Base-by-base conservation (phyloP, 164 flowering plant species). In the Annona cherimola region DNA sequence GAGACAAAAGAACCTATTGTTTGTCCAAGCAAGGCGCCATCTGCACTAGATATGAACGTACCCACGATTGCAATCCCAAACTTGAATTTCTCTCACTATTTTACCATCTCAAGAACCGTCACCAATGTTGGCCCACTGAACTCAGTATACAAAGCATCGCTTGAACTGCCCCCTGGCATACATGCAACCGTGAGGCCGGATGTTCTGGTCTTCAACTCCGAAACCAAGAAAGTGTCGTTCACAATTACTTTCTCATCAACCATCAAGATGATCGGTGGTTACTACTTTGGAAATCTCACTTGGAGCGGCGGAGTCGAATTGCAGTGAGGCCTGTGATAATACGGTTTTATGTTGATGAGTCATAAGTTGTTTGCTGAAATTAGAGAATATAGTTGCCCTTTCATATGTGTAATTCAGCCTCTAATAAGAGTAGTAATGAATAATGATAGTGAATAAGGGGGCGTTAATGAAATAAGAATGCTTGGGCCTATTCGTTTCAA, bases 51-150 rank as follows among this genome's bases (percentile, higher is more conserved):
- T 62, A 69, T 86, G 18, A 86, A 86, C 71, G 81, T 83, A 54
- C 89, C 89, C 26, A 81, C 85, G 18, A 80, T 86, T 50, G 74
- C 82, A 1, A 77, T 85, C n/a, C 88, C 90, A 14, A 79, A 73
- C 57, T 81, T 86, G 42, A 81, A 45, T 66, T 74, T 5, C 4
- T 61, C 70, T 43, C 57, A n/a, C n/a, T n/a, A n/a, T n/a, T n/a
- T 71, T 6, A 82, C 82, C 18, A 72, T 83, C 66, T 74, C 70
- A 9, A 81, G 87, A 78, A 82, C 78, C 3, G 82, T 84, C n/a
- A 83, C 86, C 20, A 83, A 86, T 67, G 87, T 84, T 4, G 89
- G 87, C 5, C 72, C 74, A 1, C 26, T 69, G 2, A 69, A 80
- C 43, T 80, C 89, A 14, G 71, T 67, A 5, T 83, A 68, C 20